Percentiles rank a stretch among this genome's conserved stretches.
These are phyloP conservation scores for Ganoderma lucidum DNA, from an alignment of 1,284 basidiomycete genomes.

Conservation along the genomic window DNA sequence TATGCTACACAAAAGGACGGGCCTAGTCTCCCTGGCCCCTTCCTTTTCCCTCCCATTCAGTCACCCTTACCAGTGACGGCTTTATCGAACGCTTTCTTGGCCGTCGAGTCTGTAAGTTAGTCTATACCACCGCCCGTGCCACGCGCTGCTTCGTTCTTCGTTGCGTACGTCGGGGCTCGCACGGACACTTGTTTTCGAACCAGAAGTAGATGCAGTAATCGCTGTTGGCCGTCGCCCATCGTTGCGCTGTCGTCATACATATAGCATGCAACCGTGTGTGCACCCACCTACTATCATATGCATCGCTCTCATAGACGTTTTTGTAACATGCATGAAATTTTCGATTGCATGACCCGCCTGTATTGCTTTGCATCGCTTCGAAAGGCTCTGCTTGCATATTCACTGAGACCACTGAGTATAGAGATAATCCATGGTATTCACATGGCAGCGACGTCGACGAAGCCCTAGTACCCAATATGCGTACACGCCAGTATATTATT, in stretches of 20 bases:
- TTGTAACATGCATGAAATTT: not conserved
- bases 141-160: not conserved
- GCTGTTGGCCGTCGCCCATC: not conserved
- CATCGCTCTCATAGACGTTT: not conserved
- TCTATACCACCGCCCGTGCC: conserved; percentile 23
- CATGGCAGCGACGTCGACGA: not conserved
- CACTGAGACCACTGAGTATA: not conserved
- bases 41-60: not conserved
- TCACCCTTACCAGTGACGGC: not conserved
- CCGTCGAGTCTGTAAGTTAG: conserved; percentile 25
- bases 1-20: conserved; percentile 1
- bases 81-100: conserved; percentile 8
- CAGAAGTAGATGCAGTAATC: not conserved
- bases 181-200: not conserved
- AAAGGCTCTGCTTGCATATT: not conserved
- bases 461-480: not conserved
- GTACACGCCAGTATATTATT: not conserved
- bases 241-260: conserved; percentile 1
- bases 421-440: not conserved
- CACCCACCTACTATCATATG: not conserved
- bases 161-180: not conserved
- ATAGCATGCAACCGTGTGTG: conserved; percentile 2
- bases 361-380: no score
- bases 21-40: not conserved
- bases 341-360: not conserved